Conservation (phyloP, 2,329 filamentous ascomycete species). For the Cercospora sp. region DNA sequence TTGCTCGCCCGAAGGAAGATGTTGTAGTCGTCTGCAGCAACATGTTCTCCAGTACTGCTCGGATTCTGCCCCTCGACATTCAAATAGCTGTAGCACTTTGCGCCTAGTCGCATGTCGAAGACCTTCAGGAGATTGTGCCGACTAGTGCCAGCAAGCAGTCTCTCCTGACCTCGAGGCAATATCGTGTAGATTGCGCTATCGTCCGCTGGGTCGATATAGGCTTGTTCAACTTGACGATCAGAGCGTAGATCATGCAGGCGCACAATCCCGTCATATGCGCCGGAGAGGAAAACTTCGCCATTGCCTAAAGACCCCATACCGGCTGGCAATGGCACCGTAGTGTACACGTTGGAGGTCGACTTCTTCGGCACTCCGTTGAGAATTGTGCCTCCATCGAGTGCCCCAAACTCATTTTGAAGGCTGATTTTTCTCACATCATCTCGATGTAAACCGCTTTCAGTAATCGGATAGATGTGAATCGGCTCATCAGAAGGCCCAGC, state of each 20-base stretch:
- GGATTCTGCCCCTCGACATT: constrained; percentile 19
- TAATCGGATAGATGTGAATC: constrained; percentile 54
- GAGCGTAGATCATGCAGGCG: constrained; percentile 63
- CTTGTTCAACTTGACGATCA: constrained; percentile 46
- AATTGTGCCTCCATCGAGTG: constrained; percentile 17
- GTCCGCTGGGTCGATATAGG: constrained; percentile 58
- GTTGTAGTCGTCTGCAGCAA: constrained; percentile 42
- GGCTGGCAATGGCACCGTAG: constrained; percentile 45
- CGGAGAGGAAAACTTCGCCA: constrained; percentile 59
- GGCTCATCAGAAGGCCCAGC: constrained; percentile 47
- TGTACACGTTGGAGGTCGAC: constrained; percentile 46
- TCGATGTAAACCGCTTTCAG: constrained; percentile 45
- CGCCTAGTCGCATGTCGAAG: constrained; percentile 59
- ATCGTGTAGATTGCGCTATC: constrained; percentile 61
- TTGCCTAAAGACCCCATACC: constrained; percentile 31
- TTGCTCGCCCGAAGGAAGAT: constrained; percentile 46
- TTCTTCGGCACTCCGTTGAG: constrained; percentile 31
- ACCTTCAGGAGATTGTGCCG: constrained; percentile 61
- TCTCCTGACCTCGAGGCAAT: constrained; percentile 56
- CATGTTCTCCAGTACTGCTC: neutral
- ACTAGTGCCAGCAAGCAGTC: constrained; percentile 58
- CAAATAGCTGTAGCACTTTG: constrained; percentile 37
- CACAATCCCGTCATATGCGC: constrained; percentile 59
- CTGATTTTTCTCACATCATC: constrained; percentile 44
- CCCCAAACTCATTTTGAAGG: constrained; percentile 35